Base-by-base conservation (phyloP, 495 filamentous ascomycete species). In the Cryomyces antarcticus region DNA sequence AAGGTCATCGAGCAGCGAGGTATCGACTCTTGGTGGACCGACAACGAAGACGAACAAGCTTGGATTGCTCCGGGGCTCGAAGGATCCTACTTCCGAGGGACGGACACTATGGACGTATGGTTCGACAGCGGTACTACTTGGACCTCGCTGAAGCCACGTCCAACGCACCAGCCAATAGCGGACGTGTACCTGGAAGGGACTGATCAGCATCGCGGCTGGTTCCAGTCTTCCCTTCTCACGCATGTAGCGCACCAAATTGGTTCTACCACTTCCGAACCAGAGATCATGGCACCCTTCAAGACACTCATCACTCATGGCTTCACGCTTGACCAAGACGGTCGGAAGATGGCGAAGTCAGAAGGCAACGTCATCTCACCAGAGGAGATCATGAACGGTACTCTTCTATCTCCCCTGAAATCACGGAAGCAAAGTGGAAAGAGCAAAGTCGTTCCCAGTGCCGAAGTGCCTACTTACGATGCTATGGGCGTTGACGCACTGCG, bases 71-170 rank as follows among this genome's bases (percentile, higher is more conserved):
- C 68, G 28, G 62, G 64, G 9, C 59, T 89, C 0, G 10, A 45
- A 13, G 59, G 62, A 2, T 45, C 46, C 9, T 89, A 76, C 49
- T 62, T 69, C 46, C 77, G 89, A 43, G 88, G 89, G 13, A 78
- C 64, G n/a, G 92, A 99, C 50, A 99, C 89, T 0, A 96, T 99
- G 89, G 89, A 99, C 61, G 89, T 99, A 24, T 99, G 89, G 89
- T 96, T 96, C 52, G 89, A 99, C 58, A 95, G 88, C 49, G 89
- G 89, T 5, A 94, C 82, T 41, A 94, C 82, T 55, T 99, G 89
- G 89, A 77, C 84, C 0, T 63, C 68, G 40, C 65, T 77, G 28
- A 51, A 62, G 38, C 10, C 7, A 7, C 11, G 38, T 1, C 7
- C 38, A 2, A 9, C 11, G n/a, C n/a, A 28, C 7, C 10, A 17